A percentile compares a stretch with the other conserved stretches of the same genome.
Evolutionary conservation across 23 red algal species (phyloP).

Genomic region (Rhodosorus marinus): DNA sequence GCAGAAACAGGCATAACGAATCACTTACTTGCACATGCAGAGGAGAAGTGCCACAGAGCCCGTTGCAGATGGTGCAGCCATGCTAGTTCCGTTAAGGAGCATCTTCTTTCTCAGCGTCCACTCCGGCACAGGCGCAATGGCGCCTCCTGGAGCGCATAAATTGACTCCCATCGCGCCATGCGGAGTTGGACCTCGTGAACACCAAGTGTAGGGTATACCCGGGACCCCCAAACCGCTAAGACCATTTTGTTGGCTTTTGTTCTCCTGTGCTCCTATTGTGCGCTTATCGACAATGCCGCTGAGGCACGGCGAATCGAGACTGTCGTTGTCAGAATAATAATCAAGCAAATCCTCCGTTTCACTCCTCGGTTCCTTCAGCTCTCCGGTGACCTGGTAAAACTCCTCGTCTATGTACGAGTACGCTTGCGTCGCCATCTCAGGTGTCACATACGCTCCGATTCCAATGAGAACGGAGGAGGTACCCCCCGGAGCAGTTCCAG

Average conservation of each 20-base stretch:
- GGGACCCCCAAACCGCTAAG: no score
- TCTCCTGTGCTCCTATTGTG: no score
- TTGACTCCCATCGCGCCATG: slow-evolving; percentile 40
- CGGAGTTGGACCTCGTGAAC: slow-evolving; percentile 19
- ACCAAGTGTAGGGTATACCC: slow-evolving; percentile 44
- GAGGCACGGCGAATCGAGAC: no score
- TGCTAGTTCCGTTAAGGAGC: slow-evolving; percentile 48
- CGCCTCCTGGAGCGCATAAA: slow-evolving; percentile 43
- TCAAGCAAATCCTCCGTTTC: no score
- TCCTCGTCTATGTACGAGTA: slow-evolving; percentile 38
- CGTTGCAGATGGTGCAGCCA: slow-evolving; percentile 47
- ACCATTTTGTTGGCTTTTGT: no score
- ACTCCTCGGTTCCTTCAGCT: no score
- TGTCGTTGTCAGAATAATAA: no score
- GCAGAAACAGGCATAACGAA: no score
- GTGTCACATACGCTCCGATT: slow-evolving; percentile 56
- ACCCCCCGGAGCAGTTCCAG: slow-evolving; percentile 36
- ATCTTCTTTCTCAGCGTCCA: slow-evolving; percentile 45
- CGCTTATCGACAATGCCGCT: no score
- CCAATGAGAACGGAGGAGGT: slow-evolving; percentile 38
- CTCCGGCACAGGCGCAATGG: slow-evolving; percentile 27
- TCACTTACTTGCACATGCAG: slow-evolving; percentile 15
- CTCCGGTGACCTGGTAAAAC: no score
- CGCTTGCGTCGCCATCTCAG: slow-evolving; percentile 28
- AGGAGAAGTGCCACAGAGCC: slow-evolving; percentile 36